Conservation (phyloP, 2,329 filamentous ascomycete genomes). For the Coniella vitis region DNA sequence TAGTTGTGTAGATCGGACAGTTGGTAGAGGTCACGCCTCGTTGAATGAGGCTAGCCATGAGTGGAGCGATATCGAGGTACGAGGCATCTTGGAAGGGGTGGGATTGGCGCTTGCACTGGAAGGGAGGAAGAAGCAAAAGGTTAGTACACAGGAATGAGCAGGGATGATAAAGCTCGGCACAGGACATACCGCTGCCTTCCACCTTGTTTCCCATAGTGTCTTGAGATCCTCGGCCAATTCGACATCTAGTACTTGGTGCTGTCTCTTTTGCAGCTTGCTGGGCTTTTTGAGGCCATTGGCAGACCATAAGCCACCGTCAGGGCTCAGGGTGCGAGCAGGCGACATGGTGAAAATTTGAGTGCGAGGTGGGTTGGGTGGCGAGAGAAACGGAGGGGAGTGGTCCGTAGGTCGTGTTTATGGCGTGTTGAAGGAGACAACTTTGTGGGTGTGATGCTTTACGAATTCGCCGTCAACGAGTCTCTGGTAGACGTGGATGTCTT, state of each 20-base stretch:
- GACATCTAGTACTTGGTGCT: not conserved
- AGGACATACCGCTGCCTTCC: constrained; percentile 53
- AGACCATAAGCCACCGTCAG: constrained; percentile 31
- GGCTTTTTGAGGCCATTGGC: constrained; percentile 1
- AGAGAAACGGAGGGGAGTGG: no score
- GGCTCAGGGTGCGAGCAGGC: constrained; percentile 8
- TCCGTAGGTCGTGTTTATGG: not conserved
- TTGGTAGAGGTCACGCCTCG: constrained; percentile 59
- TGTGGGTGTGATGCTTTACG: constrained; percentile 13
- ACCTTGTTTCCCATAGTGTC: constrained; percentile 69
- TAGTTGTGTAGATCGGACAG: constrained; percentile 56
- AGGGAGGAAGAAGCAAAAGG: not conserved
- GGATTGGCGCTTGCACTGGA: not conserved
- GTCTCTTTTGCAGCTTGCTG: not conserved
- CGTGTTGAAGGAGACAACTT: constrained; percentile 12
- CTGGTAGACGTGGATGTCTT: constrained; percentile 9
- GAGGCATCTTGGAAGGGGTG: constrained; percentile 68
- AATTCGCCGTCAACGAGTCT: constrained; percentile 22
- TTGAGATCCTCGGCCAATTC: constrained; percentile 28
- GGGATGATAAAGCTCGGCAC: not conserved
- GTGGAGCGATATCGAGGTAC: constrained; percentile 61
- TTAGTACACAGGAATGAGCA: not conserved
- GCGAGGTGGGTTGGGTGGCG: no score
- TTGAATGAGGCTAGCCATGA: constrained; percentile 58
- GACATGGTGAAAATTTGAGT: constrained; percentile 9